A percentile compares a stretch with the other conserved stretches of the same genome.
These are phyloP conservation scores for Leishmania turanica DNA, from an alignment of 208 protist genomes.

Conservation along the genomic window DNA sequence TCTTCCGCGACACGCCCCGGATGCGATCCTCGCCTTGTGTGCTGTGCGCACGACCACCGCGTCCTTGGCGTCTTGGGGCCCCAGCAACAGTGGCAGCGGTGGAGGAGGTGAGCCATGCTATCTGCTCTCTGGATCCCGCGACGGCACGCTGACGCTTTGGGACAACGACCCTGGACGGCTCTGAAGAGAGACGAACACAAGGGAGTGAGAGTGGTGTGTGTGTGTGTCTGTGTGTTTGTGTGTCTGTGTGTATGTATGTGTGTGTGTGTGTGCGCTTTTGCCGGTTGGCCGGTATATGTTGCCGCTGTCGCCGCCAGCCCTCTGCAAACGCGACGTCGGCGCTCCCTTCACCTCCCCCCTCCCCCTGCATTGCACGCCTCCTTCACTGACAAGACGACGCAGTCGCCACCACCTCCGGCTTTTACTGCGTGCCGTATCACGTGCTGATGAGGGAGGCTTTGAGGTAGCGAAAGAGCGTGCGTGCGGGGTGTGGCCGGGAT, in stretches of 20 bases:
- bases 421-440: neutral
- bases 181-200: neutral
- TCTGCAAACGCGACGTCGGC: neutral
- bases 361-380: neutral
- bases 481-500: neutral
- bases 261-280: neutral
- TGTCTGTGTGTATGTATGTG: neutral
- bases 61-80: neutral
- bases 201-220: neutral
- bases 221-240: neutral
- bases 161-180: constrained; percentile 22
- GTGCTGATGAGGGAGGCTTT: neutral
- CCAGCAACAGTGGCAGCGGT: neutral
- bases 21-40: constrained; percentile 64
- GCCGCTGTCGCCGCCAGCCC: neutral
- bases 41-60: constrained; percentile 14
- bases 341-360: too few species aligned
- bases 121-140: constrained; percentile 56
- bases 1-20: constrained; percentile 46
- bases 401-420: neutral
- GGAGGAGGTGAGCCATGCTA: constrained; percentile 15
- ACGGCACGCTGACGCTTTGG: constrained; percentile 72
- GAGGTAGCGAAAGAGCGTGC: neutral
- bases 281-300: neutral
- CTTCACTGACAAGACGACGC: neutral